Evolutionary conservation across 805 yeast genomes (phyloP).

Genomic region (Tetrapisispora arboricola): DNA sequence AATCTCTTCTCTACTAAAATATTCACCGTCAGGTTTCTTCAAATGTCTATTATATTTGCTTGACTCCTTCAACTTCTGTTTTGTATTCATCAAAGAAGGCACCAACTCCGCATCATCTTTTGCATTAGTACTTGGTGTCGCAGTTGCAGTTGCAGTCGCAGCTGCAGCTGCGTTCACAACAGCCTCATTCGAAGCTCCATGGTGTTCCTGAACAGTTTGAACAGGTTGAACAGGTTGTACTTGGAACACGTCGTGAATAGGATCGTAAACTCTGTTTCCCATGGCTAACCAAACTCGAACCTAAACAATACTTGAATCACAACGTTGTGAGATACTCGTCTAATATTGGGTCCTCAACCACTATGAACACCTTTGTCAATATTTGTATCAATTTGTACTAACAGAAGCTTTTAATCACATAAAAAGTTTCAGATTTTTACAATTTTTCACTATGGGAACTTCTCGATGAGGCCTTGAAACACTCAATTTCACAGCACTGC

Average conservation of each 20-base stretch:
- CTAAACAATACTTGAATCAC: too few species aligned
- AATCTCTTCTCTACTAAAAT: constrained; percentile 79
- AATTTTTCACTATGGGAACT: too few species aligned
- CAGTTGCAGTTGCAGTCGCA: constrained; percentile 9
- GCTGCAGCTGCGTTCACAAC: constrained; percentile 4
- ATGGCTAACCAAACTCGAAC: too few species aligned
- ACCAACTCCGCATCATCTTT: constrained; percentile 1
- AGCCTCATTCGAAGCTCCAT: background rate
- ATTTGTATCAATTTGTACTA: too few species aligned
- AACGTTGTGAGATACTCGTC: too few species aligned
- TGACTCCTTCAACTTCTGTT: constrained; percentile 15
- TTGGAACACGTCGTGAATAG: constrained; percentile 29
- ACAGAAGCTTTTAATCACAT: too few species aligned
- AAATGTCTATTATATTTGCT: constrained; percentile 39
- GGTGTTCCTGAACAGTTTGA: constrained; percentile 1
- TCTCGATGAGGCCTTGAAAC: too few species aligned
- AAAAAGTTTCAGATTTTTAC: too few species aligned
- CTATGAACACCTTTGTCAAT: too few species aligned
- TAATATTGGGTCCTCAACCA: too few species aligned
- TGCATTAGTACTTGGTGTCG: constrained; percentile 7
- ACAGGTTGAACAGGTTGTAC: constrained; percentile 10
- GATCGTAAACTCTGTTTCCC: constrained; percentile 29
- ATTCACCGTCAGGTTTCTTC: constrained; percentile 87
- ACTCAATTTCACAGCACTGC: too few species aligned
- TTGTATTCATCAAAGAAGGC: constrained; percentile 7